phyloP scores from a whole-genome alignment of 2,329 filamentous ascomycete species.

The Xylogone sp. region DNA sequence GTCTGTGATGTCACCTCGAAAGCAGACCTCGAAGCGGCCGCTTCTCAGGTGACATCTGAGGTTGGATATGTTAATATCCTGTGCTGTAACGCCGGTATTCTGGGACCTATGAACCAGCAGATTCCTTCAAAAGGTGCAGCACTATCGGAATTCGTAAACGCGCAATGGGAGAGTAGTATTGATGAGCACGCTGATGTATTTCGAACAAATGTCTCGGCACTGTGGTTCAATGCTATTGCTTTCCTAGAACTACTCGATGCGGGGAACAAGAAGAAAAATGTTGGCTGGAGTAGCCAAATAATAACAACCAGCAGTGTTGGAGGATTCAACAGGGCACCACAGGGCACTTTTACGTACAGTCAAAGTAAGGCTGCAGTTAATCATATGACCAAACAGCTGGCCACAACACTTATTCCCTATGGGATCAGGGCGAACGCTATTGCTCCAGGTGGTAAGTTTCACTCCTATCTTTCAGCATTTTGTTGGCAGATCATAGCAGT shows the following conservation, averaged over 20 bases:
- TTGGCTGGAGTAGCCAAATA: constrained; percentile 46
- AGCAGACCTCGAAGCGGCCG: constrained; percentile 52
- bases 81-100: constrained; percentile 55
- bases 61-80: constrained; percentile 59
- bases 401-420: constrained; percentile 57
- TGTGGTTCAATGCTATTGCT: constrained; percentile 64
- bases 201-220: constrained; percentile 59
- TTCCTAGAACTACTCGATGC: constrained; percentile 64
- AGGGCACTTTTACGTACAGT: constrained; percentile 74
- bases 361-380: constrained; percentile 73
- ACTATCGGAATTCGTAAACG: constrained; percentile 27
- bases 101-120: constrained; percentile 35
- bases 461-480: not conserved
- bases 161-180: constrained; percentile 54
- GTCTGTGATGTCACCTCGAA: constrained; percentile 59
- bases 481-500: too few relatives aligned
- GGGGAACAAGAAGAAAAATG: constrained; percentile 47
- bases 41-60: constrained; percentile 47
- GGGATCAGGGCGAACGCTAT: constrained; percentile 44
- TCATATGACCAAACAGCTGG: constrained; percentile 67
- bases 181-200: constrained; percentile 59
- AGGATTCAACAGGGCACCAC: constrained; percentile 66
- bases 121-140: too few relatives aligned
- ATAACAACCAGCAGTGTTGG: constrained; percentile 72
- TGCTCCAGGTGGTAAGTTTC: constrained; percentile 8